These are phyloP conservation scores for Myotisia sp. DNA, from an alignment of 2,329 filamentous ascomycete genomes.

Conservation along the genomic window DNA sequence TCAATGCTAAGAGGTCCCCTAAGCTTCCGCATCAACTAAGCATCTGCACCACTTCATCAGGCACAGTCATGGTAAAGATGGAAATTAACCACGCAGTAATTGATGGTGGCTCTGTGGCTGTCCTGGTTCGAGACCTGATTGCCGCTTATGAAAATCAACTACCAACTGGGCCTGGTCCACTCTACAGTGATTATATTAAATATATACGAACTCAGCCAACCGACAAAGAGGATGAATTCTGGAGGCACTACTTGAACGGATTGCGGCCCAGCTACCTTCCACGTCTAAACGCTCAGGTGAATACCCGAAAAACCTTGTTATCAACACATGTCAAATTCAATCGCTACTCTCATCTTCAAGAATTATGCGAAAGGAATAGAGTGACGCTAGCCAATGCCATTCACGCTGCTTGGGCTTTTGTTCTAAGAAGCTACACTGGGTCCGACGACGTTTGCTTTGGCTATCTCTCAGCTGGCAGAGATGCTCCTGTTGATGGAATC, in stretches of 20 bases:
- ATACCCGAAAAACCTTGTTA: conserved; percentile 3
- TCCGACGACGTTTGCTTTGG: conserved; percentile 21
- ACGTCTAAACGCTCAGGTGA: conserved; percentile 1
- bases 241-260: conserved; percentile 17
- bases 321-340: conserved; percentile 7
- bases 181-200: conserved; percentile 13
- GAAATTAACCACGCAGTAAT: conserved; percentile 35
- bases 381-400: conserved; percentile 17
- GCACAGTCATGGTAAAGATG: conserved; percentile 25
- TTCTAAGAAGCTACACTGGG: conserved; percentile 11
- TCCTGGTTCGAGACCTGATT: conserved; percentile 29
- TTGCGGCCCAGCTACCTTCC: conserved; percentile 15
- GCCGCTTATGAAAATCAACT: conserved; percentile 20
- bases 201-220: conserved; percentile 8
- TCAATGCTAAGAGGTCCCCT: conserved; percentile 6
- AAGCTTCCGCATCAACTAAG: conserved; percentile 27
- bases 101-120: conserved; percentile 32
- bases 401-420: conserved; percentile 17
- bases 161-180: conserved; percentile 6
- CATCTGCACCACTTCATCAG: conserved; percentile 21
- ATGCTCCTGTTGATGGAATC: conserved; percentile 26
- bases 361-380: conserved; percentile 9
- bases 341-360: conserved; percentile 7
- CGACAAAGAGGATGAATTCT: conserved; percentile 14
- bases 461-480: conserved; percentile 19